Conservation (phyloP, 2,329 filamentous ascomycete species). For the Cladosporium velox region DNA sequence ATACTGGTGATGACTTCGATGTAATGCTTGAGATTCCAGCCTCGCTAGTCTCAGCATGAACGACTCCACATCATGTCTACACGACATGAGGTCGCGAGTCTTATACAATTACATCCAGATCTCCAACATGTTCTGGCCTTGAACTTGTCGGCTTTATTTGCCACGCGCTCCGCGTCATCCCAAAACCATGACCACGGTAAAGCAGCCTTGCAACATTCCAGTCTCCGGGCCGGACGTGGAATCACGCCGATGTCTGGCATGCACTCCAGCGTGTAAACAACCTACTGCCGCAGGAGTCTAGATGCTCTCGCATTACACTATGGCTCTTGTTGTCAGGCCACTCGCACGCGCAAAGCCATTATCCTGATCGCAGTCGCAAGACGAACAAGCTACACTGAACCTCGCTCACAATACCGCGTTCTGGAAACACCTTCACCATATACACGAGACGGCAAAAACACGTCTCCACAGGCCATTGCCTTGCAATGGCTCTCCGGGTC, state of each 20-base stretch:
- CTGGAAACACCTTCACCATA: not conserved
- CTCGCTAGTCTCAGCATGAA: not conserved
- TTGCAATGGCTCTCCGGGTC: slow-evolving; percentile 9
- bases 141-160: not conserved
- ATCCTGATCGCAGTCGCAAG: not conserved
- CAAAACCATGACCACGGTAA: not conserved
- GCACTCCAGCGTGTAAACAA: slow-evolving; percentile 4
- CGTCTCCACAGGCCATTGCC: not conserved
- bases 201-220: not conserved
- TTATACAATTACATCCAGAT: not conserved
- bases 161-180: not conserved
- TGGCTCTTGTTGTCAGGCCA: not conserved
- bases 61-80: not conserved
- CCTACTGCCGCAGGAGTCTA: not conserved
- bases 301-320: not conserved
- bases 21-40: not conserved
- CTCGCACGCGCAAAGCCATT: not conserved
- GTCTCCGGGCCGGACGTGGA: not conserved
- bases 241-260: not conserved
- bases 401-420: not conserved
- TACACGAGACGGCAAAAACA: not conserved
- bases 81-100: not conserved
- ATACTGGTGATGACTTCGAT: not conserved
- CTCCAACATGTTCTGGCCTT: not conserved
- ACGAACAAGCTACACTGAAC: not conserved